Conservation (phyloP, 2,329 filamentous ascomycete species). For the Botrytis byssoidea region DNA sequence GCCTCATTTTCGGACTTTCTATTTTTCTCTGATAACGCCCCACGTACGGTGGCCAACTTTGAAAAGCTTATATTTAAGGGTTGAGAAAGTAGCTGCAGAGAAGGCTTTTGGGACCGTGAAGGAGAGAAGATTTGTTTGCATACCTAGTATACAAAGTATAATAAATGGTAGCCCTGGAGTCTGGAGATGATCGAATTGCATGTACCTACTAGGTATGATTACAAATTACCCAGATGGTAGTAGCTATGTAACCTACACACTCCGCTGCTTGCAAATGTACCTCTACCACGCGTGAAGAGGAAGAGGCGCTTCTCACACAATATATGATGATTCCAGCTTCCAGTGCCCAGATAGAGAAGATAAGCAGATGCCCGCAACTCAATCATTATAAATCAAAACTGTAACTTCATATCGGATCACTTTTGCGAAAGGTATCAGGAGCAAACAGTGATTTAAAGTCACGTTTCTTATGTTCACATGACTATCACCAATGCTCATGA, state of each 20-base stretch:
- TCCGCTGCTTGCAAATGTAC: background rate
- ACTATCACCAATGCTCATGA: background rate
- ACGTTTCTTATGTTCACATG: background rate
- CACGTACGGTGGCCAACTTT: slow-evolving; percentile 30
- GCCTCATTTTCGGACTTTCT: slow-evolving; percentile 33
- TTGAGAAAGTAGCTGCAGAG: background rate
- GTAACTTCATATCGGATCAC: background rate
- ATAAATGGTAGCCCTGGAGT: background rate
- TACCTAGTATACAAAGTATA: background rate
- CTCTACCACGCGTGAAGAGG: background rate
- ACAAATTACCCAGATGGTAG: background rate
- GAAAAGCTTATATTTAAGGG: slow-evolving; percentile 3
- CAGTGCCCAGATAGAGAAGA: background rate
- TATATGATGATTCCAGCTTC: background rate
- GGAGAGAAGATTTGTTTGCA: background rate
- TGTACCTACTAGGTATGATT: background rate
- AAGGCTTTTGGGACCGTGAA: background rate
- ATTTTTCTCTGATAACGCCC: slow-evolving; percentile 32
- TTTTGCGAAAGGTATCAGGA: background rate
- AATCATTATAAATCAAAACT: background rate
- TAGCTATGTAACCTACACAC: background rate
- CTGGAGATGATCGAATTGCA: too few species aligned
- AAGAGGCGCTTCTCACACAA: background rate
- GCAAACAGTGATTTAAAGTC: background rate
- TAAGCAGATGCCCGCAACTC: background rate